Percentiles rank a stretch among this genome's conserved stretches.
phyloP scores from a whole-genome alignment of 2,329 filamentous ascomycete genomes.

The Zasmidium angulare region DNA sequence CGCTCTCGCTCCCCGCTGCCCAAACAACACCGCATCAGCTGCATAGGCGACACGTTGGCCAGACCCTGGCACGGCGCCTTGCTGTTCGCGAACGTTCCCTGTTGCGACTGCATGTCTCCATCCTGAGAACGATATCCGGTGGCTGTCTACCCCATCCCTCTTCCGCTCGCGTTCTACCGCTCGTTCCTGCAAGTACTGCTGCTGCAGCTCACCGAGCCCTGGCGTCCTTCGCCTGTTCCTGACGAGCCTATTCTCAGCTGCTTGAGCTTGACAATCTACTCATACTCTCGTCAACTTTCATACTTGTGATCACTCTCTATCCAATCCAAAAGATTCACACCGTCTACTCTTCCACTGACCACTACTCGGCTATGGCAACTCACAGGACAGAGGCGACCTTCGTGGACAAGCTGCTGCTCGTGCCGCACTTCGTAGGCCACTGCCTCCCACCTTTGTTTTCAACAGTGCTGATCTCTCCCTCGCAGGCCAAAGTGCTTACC shows the following conservation, averaged over 20 bases:
- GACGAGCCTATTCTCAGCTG: not conserved
- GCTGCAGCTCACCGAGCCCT: not conserved
- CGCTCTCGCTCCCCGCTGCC: no score
- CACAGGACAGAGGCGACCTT: conserved; percentile 9
- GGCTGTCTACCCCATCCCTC: no score
- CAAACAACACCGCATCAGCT: no score
- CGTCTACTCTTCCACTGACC: no score
- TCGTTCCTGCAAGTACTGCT: not conserved
- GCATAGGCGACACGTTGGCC: no score
- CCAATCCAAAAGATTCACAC: no score
- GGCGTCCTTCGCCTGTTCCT: not conserved
- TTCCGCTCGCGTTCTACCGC: not conserved
- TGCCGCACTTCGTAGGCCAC: conserved; percentile 11
- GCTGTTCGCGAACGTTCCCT: no score
- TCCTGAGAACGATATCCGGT: no score
- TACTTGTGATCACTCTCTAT: not conserved
- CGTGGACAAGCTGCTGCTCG: conserved; percentile 18
- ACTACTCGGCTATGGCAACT: not conserved
- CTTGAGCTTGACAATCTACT: no score
- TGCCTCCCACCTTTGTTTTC: conserved; percentile 8
- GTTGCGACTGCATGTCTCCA: no score
- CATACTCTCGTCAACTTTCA: no score
- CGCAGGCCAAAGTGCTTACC: conserved; percentile 28
- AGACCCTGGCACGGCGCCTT: no score
- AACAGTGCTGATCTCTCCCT: conserved; percentile 16